These are phyloP conservation scores for Echinochloa phyllopogon DNA, from an alignment of 176 grass and related monocot genomes.

Conservation along the genomic window DNA sequence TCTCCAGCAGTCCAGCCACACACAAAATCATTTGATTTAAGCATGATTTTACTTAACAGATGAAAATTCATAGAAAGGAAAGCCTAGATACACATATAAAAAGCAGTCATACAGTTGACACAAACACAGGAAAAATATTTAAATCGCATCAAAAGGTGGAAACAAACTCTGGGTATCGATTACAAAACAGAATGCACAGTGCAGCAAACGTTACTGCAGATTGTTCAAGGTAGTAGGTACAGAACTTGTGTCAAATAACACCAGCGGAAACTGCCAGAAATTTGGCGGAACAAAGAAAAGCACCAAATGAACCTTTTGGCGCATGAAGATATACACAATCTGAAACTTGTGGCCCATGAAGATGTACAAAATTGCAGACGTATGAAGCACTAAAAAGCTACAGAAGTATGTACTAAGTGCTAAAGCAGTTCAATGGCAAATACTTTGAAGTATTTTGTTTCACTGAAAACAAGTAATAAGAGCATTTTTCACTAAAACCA, in stretches of 20 bases:
- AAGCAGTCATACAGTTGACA: background rate
- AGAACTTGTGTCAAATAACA: constrained; percentile 21
- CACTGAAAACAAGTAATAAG: background rate
- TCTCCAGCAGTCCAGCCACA: background rate
- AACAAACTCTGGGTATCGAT: background rate
- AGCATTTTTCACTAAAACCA: background rate
- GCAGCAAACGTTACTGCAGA: background rate
- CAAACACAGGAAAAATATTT: background rate
- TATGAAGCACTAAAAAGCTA: background rate
- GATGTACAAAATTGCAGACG: background rate
- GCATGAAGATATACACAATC: background rate
- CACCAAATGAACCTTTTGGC: constrained; percentile 12
- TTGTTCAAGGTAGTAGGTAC: background rate
- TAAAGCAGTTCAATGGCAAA: background rate
- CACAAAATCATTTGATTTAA: background rate
- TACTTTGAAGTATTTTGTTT: no score
- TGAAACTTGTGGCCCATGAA: no score
- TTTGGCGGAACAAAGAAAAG: background rate
- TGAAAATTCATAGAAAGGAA: background rate
- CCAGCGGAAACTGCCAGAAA: background rate
- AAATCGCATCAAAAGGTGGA: background rate
- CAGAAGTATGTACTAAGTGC: background rate
- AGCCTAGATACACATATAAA: constrained; percentile 11
- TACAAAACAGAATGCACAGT: constrained; percentile 7
- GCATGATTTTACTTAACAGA: background rate